phyloP scores from a whole-genome alignment of 2,329 filamentous ascomycete species.

The Cercospora sp. region DNA sequence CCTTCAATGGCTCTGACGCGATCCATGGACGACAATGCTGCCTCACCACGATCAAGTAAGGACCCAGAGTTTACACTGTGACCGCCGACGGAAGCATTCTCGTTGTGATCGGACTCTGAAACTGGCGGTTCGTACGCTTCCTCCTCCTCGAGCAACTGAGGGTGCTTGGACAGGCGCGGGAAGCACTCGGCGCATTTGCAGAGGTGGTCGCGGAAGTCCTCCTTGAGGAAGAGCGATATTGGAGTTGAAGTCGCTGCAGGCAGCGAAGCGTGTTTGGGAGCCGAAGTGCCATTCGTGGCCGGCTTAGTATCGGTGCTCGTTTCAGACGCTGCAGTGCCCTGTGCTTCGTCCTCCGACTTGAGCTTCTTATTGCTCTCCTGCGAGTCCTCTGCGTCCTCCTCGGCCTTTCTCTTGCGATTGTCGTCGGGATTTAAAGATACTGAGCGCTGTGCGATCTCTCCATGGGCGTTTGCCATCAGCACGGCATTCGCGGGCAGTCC shows the following conservation, averaged over 20 bases:
- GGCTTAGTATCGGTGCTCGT: not conserved
- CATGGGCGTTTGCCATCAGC: not conserved
- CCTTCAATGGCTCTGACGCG: constrained; percentile 89
- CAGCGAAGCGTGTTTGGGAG: constrained; percentile 47
- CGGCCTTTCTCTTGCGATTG: constrained; percentile 50
- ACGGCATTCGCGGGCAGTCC: constrained; percentile 57
- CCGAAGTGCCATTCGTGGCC: not conserved
- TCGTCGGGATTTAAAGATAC: not conserved
- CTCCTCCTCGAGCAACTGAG: constrained; percentile 89
- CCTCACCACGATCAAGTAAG: constrained; percentile 87
- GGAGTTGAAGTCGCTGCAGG: constrained; percentile 55
- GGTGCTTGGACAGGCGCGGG: constrained; percentile 66
- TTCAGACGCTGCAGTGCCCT: not conserved
- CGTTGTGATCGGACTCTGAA: constrained; percentile 59
- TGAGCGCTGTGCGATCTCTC: not conserved
- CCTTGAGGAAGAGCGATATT: constrained; percentile 80
- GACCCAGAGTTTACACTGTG: constrained; percentile 70
- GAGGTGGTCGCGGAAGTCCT: constrained; percentile 75
- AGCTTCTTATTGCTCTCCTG: constrained; percentile 34
- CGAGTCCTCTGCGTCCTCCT: constrained; percentile 37
- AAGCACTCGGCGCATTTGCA: constrained; percentile 85
- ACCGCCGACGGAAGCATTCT: constrained; percentile 45
- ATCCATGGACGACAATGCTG: constrained; percentile 86
- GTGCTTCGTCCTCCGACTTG: constrained; percentile 25
- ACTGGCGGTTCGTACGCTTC: constrained; percentile 90